Evolutionary conservation across 2,329 filamentous ascomycete species (phyloP).

Genomic region (Fusarium coffeatum): DNA sequence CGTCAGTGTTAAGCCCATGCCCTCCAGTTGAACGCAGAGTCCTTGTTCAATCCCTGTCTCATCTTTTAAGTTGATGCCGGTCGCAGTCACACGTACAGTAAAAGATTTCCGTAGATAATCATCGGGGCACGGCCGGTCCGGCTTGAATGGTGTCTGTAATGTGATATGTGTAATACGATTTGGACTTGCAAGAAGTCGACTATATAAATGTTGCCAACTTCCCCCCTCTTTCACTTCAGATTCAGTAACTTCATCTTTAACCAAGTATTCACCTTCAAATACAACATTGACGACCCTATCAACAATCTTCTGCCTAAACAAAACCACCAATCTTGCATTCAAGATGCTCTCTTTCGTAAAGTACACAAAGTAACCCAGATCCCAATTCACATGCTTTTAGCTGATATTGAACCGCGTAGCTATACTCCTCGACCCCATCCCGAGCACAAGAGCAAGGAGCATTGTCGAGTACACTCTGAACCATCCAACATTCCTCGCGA

Average conservation of each 20-base stretch:
- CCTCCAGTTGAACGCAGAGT: slow-evolving; percentile 10
- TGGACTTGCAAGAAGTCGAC: background rate
- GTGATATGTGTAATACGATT: slow-evolving; percentile 6
- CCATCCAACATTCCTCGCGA: slow-evolving; percentile 28
- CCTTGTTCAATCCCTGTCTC: slow-evolving; percentile 16
- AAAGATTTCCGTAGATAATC: slow-evolving; percentile 12
- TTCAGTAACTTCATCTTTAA: slow-evolving; percentile 1
- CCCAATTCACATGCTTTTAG: background rate
- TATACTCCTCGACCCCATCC: slow-evolving; percentile 42
- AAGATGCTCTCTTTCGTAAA: slow-evolving; percentile 43
- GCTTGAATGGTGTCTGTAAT: slow-evolving; percentile 18
- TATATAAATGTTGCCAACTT: slow-evolving; percentile 27
- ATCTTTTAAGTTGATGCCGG: slow-evolving; percentile 22
- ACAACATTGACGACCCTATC: background rate
- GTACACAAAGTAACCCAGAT: slow-evolving; percentile 6
- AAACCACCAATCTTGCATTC: background rate
- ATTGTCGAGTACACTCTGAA: slow-evolving; percentile 36
- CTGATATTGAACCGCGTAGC: slow-evolving; percentile 17
- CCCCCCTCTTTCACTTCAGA: slow-evolving; percentile 1
- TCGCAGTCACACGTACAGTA: slow-evolving; percentile 29
- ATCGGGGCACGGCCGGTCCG: slow-evolving; percentile 32
- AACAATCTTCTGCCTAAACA: background rate
- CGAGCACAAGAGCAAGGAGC: slow-evolving; percentile 41
- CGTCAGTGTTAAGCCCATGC: slow-evolving; percentile 27
- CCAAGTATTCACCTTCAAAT: slow-evolving; percentile 4